Percentiles rank a stretch among this genome's conserved stretches.
Evolutionary conservation across 768 basidiomycete species (phyloP).

Genomic region (Cystofilobasidium capitatum): DNA sequence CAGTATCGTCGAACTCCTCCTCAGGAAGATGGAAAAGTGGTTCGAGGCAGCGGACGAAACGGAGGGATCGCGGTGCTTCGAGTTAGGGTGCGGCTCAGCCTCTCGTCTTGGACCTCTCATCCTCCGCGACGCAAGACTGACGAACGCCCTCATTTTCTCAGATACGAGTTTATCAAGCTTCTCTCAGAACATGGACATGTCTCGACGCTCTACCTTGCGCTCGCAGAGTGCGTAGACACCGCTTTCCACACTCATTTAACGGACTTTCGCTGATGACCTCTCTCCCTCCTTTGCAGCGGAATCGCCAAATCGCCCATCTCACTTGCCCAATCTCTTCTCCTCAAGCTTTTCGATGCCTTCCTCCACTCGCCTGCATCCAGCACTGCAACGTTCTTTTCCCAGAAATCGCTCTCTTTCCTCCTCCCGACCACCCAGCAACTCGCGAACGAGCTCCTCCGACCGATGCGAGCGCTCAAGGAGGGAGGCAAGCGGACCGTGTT

Average conservation of each 20-base stretch:
- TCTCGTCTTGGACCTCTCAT: background rate
- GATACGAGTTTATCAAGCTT: conserved; percentile 24
- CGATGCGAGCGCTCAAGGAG: conserved; percentile 41
- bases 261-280: conserved; percentile 20
- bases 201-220: conserved; percentile 52
- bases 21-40: conserved; percentile 62
- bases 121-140: background rate
- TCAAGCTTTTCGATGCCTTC: conserved; percentile 79
- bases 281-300: conserved; percentile 41
- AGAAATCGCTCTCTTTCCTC: conserved; percentile 44
- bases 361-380: conserved; percentile 43
- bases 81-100: conserved; percentile 19
- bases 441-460: conserved; percentile 50
- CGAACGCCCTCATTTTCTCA: background rate
- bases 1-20: conserved; percentile 56
- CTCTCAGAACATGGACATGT: conserved; percentile 56
- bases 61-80: conserved; percentile 25
- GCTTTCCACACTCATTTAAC: background rate
- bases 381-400: background rate
- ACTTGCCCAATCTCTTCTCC: conserved; percentile 74
- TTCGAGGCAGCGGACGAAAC: conserved; percentile 56
- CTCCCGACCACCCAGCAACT: conserved; percentile 55
- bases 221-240: conserved; percentile 50
- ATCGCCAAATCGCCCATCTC: conserved; percentile 57
- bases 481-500: conserved; percentile 29